Percentiles rank a stretch among this genome's conserved stretches.
Conservation (phyloP, 78 protist species). For the Mastigamoeba balamuthi region DNA sequence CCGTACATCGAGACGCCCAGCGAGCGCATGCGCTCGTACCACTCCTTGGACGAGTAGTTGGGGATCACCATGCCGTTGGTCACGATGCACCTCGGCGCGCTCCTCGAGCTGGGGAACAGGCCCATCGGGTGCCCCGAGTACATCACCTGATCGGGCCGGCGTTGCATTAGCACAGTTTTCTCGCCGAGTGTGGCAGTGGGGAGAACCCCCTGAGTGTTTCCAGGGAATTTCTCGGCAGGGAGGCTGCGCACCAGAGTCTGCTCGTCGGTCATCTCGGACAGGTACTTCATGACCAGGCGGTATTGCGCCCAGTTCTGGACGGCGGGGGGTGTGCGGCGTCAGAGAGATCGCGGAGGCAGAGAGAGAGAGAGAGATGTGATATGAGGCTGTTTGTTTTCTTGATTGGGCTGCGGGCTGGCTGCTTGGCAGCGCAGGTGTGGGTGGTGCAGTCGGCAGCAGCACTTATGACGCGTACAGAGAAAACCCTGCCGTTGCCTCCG, state of each 20-base stretch:
- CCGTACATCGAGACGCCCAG: constrained; percentile 76
- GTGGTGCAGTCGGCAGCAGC: not conserved
- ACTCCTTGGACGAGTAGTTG: constrained; percentile 61
- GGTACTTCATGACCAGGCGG: constrained; percentile 64
- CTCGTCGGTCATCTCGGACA: constrained; percentile 63
- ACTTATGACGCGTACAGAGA: constrained; percentile 44
- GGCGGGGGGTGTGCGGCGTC: not conserved
- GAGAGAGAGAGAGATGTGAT: too few relatives aligned
- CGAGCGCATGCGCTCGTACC: constrained; percentile 77
- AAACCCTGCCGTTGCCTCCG: constrained; percentile 89
- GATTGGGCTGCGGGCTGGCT: too few relatives aligned
- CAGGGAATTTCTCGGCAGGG: too few relatives aligned
- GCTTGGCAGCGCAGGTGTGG: not conserved
- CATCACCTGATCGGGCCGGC: constrained; percentile 18
- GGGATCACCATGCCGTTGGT: constrained; percentile 90
- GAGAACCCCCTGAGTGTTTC: too few relatives aligned
- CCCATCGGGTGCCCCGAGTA: constrained; percentile 80
- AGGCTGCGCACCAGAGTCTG: constrained; percentile 60
- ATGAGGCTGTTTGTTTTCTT: too few relatives aligned
- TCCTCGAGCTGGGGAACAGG: constrained; percentile 27
- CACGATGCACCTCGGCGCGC: constrained; percentile 62
- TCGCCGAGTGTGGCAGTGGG: too few relatives aligned
- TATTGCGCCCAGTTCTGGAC: constrained; percentile 62
- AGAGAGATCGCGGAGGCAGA: too few relatives aligned
- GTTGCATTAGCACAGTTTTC: not conserved